A percentile compares a stretch with the other conserved stretches of the same genome.
Evolutionary conservation across 169 alveolate species (phyloP).

Genomic region (Eimeria maxima): DNA sequence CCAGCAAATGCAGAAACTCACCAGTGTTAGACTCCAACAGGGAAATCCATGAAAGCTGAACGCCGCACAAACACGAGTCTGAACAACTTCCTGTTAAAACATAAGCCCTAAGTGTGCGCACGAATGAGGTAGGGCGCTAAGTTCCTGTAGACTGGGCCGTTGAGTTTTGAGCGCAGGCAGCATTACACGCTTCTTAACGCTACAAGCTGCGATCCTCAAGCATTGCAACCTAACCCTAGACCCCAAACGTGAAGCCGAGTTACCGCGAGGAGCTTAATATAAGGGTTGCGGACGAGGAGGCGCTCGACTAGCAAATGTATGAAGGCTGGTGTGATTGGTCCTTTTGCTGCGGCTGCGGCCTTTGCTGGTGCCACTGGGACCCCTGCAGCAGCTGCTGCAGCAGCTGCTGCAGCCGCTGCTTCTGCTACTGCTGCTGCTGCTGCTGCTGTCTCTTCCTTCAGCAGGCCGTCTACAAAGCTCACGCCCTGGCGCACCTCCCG

Average conservation of each 20-base stretch:
- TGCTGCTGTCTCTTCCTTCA: slow-evolving; percentile 82
- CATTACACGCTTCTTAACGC: neutral
- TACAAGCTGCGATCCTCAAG: neutral
- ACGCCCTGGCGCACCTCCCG: slow-evolving; percentile 84
- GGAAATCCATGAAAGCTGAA: slow-evolving; percentile 83
- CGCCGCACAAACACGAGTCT: slow-evolving; percentile 50
- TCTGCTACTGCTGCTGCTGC: slow-evolving; percentile 74
- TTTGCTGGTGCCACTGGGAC: slow-evolving; percentile 31
- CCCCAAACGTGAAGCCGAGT: neutral
- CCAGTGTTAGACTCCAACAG: slow-evolving; percentile 77
- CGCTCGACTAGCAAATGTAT: slow-evolving; percentile 74
- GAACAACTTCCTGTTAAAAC: neutral
- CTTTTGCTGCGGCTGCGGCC: slow-evolving; percentile 30
- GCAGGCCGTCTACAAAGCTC: slow-evolving; percentile 81
- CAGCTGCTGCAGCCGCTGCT: slow-evolving; percentile 33
- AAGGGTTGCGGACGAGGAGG: slow-evolving; percentile 81
- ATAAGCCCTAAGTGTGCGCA: neutral
- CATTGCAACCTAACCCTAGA: neutral
- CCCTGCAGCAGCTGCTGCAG: slow-evolving; percentile 28
- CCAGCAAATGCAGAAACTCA: neutral
- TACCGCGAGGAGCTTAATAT: slow-evolving; percentile 80
- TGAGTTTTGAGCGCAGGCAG: neutral
- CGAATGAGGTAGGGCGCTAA: neutral
- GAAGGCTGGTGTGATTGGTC: slow-evolving; percentile 77
- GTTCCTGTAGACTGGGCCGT: neutral